phyloP scores from a whole-genome alignment of 805 yeast genomes.

The Helenozyma rhizophorensis region DNA sequence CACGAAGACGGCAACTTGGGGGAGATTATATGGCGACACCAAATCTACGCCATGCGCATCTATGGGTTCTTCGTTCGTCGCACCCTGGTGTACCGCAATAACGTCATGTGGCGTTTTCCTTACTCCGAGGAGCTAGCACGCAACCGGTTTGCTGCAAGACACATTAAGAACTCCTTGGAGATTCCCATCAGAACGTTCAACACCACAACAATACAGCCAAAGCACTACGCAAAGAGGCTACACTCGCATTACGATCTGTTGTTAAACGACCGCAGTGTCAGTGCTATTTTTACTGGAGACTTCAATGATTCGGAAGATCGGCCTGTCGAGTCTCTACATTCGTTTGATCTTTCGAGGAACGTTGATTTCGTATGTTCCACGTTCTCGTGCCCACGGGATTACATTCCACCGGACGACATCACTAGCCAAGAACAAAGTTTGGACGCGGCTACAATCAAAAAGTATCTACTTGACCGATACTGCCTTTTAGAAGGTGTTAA shows the following conservation, averaged over 20 bases:
- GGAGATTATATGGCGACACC: slow-evolving; percentile 18
- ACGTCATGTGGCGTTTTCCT: slow-evolving; percentile 16
- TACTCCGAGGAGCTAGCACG: slow-evolving; percentile 6
- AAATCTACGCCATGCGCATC: slow-evolving; percentile 21
- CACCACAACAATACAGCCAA: slow-evolving; percentile 8
- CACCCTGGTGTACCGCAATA: slow-evolving; percentile 13
- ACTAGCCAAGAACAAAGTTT: no score
- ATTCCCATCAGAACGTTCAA: slow-evolving; percentile 6
- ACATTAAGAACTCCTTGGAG: slow-evolving; percentile 9
- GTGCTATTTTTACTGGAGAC: slow-evolving; percentile 14
- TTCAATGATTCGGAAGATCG: slow-evolving; percentile 11
- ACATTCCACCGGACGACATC: background rate
- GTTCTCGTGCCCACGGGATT: background rate
- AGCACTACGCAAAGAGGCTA: slow-evolving; percentile 8
- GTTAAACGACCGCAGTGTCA: background rate
- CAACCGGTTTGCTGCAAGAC: slow-evolving; percentile 14
- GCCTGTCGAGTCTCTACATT: background rate
- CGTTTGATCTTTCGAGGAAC: background rate
- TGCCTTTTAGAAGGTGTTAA: no score
- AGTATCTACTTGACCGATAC: no score
- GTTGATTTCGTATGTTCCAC: background rate
- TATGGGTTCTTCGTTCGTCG: slow-evolving; percentile 21
- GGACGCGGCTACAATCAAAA: no score
- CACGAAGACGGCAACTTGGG: slow-evolving; percentile 6
- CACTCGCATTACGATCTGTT: slow-evolving; percentile 2